Evolutionary conservation across 1,284 basidiomycete genomes (phyloP).

Genomic region (Sanguinoderma infundibulare): DNA sequence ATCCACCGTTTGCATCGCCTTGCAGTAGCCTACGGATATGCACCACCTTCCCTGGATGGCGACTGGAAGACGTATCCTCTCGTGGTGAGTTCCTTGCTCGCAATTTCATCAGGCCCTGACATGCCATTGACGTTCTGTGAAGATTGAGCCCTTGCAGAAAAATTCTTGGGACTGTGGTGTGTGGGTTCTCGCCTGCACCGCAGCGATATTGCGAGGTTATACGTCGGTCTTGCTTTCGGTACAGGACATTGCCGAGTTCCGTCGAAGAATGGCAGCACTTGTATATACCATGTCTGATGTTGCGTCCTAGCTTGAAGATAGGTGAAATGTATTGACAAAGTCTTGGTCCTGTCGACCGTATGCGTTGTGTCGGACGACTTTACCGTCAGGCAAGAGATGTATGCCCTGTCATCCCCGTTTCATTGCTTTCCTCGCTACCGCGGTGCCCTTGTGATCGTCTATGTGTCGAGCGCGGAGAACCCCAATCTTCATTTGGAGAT

Average conservation of each 20-base stretch:
- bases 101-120: no score
- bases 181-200: not conserved
- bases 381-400: no score
- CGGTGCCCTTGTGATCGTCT: no score
- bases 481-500: no score
- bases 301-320: no score
- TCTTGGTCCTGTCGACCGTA: no score
- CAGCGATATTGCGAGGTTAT: not conserved
- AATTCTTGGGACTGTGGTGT: not conserved
- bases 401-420: no score
- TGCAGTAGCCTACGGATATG: not conserved
- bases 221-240: not conserved
- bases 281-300: not conserved
- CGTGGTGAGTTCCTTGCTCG: not conserved
- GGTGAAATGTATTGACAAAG: no score
- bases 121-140: not conserved
- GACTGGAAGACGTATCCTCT: not conserved
- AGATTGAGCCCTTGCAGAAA: not conserved
- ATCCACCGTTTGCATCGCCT: not conserved
- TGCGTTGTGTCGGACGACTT: no score
- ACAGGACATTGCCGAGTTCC: not conserved
- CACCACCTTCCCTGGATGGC: not conserved
- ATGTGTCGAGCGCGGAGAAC: no score
- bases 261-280: not conserved
- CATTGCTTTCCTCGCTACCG: no score